Conservation (phyloP, 768 basidiomycete species). For the Postia placenta region DNA sequence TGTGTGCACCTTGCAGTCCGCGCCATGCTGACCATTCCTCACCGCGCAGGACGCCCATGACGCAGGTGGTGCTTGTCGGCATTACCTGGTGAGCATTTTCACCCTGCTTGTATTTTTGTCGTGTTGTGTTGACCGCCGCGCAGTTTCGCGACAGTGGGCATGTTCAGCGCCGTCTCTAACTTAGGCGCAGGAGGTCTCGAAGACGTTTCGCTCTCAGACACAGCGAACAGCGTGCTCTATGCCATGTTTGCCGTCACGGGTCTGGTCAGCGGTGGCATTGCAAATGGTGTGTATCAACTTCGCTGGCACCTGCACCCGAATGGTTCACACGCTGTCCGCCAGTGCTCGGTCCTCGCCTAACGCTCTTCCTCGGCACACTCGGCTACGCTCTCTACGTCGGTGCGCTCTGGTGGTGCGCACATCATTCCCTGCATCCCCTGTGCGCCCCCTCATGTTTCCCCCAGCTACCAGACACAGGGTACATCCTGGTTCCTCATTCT, state of each 20-base stretch:
- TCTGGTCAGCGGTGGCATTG: conserved; percentile 33
- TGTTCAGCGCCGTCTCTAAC: conserved; percentile 34
- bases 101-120: background rate
- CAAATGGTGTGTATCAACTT: conserved; percentile 21
- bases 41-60: conserved; percentile 22
- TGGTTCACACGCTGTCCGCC: conserved; percentile 7
- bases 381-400: conserved; percentile 49
- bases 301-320: background rate
- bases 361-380: conserved; percentile 43
- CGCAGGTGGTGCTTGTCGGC: conserved; percentile 31
- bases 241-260: conserved; percentile 37
- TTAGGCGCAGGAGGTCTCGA: conserved; percentile 35
- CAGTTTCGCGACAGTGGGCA: conserved; percentile 32
- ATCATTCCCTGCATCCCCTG: background rate
- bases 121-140: background rate
- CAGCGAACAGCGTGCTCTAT: conserved; percentile 36
- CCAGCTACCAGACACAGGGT: conserved; percentile 32
- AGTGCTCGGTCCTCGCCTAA: conserved; percentile 44
- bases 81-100: conserved; percentile 26
- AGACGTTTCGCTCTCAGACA: conserved; percentile 34
- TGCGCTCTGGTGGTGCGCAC: conserved; percentile 34
- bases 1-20: background rate
- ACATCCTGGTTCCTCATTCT: conserved; percentile 40
- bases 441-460: background rate
- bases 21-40: background rate